Conservation (phyloP, 306 rosid species). For the Quercus bicolor region DNA sequence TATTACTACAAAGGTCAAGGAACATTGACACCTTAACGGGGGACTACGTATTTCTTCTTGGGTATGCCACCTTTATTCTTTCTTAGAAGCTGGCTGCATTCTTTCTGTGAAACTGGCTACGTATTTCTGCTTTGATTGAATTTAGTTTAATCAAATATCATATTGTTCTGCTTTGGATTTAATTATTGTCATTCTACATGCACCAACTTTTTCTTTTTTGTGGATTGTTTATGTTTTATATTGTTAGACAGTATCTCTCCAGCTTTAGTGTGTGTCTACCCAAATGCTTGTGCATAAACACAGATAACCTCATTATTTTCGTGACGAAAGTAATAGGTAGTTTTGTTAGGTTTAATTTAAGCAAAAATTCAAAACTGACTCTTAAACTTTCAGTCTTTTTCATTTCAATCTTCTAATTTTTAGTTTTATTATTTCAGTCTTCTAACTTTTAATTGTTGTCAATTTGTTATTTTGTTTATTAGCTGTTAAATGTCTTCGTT, state of each 20-base stretch:
- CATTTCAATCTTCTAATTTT: no score
- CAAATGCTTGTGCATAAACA: no score
- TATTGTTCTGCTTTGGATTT: not conserved
- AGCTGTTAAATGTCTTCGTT: no score
- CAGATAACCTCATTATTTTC: no score
- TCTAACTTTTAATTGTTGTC: no score
- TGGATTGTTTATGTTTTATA: not conserved
- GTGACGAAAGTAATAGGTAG: no score
- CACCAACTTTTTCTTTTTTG: not conserved
- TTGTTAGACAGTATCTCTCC: not conserved
- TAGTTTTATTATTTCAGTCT: no score
- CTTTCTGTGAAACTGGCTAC: not conserved
- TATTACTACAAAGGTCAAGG: slow-evolving; percentile 19
- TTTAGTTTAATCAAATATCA: not conserved
- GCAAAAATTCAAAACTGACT: no score
- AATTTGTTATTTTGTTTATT: no score
- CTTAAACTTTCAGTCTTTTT: no score
- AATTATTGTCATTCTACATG: not conserved
- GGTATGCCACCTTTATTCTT: slow-evolving; percentile 8
- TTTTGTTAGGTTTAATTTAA: no score
- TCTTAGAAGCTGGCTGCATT: not conserved
- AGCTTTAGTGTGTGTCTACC: not conserved
- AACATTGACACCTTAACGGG: slow-evolving; percentile 26
- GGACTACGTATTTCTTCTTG: slow-evolving; percentile 29
- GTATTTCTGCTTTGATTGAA: no score